These are phyloP conservation scores for Gonapodya prolifera DNA, from an alignment of 192 early-diverging fungal genomes.

Conservation along the genomic window DNA sequence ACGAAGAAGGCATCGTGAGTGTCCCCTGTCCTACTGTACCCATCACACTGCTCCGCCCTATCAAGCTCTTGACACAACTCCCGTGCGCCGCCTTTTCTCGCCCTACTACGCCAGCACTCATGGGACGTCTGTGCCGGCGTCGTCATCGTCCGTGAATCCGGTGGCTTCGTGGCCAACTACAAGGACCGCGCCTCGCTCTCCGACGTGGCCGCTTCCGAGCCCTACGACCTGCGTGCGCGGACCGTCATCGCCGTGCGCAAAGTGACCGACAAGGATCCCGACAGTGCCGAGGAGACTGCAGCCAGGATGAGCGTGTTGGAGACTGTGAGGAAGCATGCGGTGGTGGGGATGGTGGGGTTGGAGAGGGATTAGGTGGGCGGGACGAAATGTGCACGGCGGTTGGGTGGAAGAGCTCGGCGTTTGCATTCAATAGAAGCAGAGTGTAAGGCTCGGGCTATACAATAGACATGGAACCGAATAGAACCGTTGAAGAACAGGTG, in stretches of 20 bases:
- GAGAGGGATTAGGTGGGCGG: not conserved
- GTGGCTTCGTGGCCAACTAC: constrained; percentile 1
- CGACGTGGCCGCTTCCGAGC: not conserved
- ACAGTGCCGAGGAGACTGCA: not conserved
- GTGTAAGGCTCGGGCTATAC: no score
- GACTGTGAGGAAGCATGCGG: not conserved
- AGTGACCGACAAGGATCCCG: not conserved
- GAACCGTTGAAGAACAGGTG: no score
- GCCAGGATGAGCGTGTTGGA: not conserved
- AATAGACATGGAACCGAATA: no score
- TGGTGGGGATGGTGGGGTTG: not conserved
- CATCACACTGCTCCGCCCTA: not conserved
- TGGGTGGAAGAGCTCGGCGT: no score
- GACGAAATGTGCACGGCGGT: no score
- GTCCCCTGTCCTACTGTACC: not conserved
- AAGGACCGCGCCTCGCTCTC: not conserved
- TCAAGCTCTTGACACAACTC: not conserved
- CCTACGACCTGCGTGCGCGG: not conserved
- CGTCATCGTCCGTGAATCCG: constrained; percentile 1
- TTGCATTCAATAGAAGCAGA: no score
- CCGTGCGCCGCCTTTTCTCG: no score
- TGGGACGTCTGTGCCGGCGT: not conserved
- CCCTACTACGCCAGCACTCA: no score
- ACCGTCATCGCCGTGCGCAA: not conserved
- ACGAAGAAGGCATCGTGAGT: not conserved